Evolutionary conservation across 495 filamentous ascomycete genomes (phyloP).

Genomic region (Aspergillus coremiiformis): DNA sequence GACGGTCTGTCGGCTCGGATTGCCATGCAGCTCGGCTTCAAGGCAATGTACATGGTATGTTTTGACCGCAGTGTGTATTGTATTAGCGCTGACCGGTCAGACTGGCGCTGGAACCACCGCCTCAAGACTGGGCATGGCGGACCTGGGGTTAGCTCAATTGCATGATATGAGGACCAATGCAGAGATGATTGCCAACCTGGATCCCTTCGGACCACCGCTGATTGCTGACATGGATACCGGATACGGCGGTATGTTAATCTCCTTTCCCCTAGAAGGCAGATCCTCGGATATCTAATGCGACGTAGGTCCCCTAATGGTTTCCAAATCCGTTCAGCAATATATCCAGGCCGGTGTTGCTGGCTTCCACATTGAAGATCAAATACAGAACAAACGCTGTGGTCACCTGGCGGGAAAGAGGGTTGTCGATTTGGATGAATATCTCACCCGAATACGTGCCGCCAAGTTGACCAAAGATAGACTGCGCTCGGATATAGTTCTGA

Average conservation of each 20-base stretch:
- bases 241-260: constrained; percentile 42
- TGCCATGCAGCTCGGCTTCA: constrained; percentile 52
- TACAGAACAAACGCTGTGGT: constrained; percentile 58
- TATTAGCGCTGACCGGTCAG: constrained; percentile 22
- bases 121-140: constrained; percentile 56
- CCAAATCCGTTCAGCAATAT: constrained; percentile 57
- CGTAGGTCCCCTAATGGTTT: constrained; percentile 53
- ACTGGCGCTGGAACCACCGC: constrained; percentile 63
- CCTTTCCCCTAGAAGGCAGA: background rate
- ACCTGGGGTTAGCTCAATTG: constrained; percentile 56
- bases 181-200: constrained; percentile 56
- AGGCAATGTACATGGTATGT: constrained; percentile 60
- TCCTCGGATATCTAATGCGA: background rate
- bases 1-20: constrained; percentile 63
- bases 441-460: constrained; percentile 49
- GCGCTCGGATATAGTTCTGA: constrained; percentile 55
- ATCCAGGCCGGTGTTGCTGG: constrained; percentile 61
- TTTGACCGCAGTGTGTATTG: background rate
- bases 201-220: constrained; percentile 48
- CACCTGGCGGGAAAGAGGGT: constrained; percentile 56
- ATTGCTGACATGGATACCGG: constrained; percentile 70
- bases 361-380: constrained; percentile 67
- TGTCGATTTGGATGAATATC: constrained; percentile 45
- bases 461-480: constrained; percentile 41
- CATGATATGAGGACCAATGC: constrained; percentile 62